Evolutionary conservation across 2,329 filamentous ascomycete species (phyloP).

Genomic region (Aureobasidium sp.): DNA sequence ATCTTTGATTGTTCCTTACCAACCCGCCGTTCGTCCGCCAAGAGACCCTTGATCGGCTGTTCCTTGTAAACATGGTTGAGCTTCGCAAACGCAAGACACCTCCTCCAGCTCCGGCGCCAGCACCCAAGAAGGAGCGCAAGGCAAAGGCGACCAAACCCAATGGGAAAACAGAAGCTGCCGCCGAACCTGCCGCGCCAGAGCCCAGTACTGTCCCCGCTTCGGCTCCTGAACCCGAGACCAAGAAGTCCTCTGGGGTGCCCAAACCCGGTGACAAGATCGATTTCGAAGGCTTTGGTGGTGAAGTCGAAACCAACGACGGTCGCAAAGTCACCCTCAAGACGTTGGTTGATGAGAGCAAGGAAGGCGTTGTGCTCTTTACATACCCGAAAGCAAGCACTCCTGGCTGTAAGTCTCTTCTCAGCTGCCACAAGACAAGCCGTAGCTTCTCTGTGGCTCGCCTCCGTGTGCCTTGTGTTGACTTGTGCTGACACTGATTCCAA

Average conservation of each 20-base stretch:
- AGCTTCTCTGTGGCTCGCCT: neutral
- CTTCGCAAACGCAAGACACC: slow-evolving; percentile 57
- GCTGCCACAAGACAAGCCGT: slow-evolving; percentile 17
- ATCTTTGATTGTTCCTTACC: neutral
- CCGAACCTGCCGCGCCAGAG: slow-evolving; percentile 26
- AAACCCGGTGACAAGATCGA: slow-evolving; percentile 47
- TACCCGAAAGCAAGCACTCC: slow-evolving; percentile 93
- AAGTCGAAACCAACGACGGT: slow-evolving; percentile 81
- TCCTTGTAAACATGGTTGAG: slow-evolving; percentile 43
- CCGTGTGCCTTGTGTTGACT: neutral
- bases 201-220: slow-evolving; percentile 17
- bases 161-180: slow-evolving; percentile 20
- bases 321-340: slow-evolving; percentile 69
- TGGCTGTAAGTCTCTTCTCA: slow-evolving; percentile 63
- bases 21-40: neutral
- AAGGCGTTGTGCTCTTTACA: slow-evolving; percentile 85
- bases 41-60: neutral
- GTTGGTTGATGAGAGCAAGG: slow-evolving; percentile 74
- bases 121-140: slow-evolving; percentile 43
- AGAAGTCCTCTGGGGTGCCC: slow-evolving; percentile 22
- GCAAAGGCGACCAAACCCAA: slow-evolving; percentile 27
- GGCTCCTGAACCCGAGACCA: slow-evolving; percentile 18
- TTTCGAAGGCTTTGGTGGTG: slow-evolving; percentile 53
- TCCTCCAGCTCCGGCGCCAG: slow-evolving; percentile 41
- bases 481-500: neutral